These are phyloP conservation scores for Colletotrichum musae DNA, from an alignment of 2,329 filamentous ascomycete species.

Conservation along the genomic window DNA sequence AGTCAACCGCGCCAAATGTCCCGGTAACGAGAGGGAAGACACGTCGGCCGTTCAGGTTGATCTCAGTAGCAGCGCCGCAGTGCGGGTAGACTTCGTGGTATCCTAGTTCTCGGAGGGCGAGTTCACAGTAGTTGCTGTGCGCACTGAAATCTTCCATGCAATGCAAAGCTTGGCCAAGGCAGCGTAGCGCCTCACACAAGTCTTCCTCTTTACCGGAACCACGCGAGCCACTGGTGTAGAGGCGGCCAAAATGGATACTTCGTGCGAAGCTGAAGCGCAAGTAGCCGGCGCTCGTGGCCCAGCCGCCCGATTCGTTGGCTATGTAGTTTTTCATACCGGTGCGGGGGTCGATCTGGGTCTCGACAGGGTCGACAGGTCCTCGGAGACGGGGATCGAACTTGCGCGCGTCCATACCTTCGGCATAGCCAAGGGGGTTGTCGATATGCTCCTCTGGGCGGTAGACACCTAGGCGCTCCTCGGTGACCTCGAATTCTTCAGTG, in stretches of 20 bases:
- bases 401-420: conserved; percentile 87
- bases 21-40: conserved; percentile 83
- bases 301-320: conserved; percentile 87
- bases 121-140: conserved; percentile 87
- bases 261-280: conserved; percentile 82
- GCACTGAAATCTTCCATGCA: conserved; percentile 85
- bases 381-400: conserved; percentile 86
- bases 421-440: conserved; percentile 87
- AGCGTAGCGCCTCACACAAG: conserved; percentile 84
- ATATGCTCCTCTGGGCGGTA: conserved; percentile 84
- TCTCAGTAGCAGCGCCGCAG: conserved; percentile 76
- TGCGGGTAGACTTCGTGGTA: conserved; percentile 80
- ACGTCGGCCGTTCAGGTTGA: conserved; percentile 75
- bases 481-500: conserved; percentile 89
- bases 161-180: conserved; percentile 82
- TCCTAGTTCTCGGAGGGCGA: conserved; percentile 81
- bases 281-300: conserved; percentile 92
- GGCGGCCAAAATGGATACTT: conserved; percentile 82
- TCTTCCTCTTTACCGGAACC: conserved; percentile 79
- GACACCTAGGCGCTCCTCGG: conserved; percentile 82
- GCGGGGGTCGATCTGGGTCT: conserved; percentile 79
- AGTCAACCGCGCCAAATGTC: conserved; percentile 86
- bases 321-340: conserved; percentile 99
- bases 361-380: conserved; percentile 79
- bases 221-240: conserved; percentile 77